These are phyloP conservation scores for Tricharina praecox DNA, from an alignment of 495 filamentous ascomycete genomes.

Conservation along the genomic window DNA sequence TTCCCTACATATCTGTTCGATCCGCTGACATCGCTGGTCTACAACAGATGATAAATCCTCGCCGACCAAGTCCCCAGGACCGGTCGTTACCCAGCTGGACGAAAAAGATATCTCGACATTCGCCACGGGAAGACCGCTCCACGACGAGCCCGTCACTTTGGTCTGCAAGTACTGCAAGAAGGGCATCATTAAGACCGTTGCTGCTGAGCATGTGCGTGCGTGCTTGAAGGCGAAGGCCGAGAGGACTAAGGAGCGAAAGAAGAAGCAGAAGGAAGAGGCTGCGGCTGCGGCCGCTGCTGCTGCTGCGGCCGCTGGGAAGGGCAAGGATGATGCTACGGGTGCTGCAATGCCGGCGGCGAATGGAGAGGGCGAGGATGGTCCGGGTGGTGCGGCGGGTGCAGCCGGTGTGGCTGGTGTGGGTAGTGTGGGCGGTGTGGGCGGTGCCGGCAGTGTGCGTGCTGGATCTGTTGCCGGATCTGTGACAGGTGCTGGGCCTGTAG, in stretches of 20 bases:
- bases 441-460: too few relatives aligned
- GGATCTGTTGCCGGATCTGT: too few relatives aligned
- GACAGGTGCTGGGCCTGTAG: too few relatives aligned
- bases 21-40: too few relatives aligned
- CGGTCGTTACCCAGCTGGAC: conserved; percentile 57
- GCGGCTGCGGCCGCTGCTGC: conserved; percentile 57
- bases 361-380: conserved; percentile 33
- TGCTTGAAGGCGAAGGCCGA: conserved; percentile 62
- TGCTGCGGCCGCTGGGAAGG: too few relatives aligned
- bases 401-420: conserved; percentile 11
- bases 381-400: conserved; percentile 16
- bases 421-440: background rate
- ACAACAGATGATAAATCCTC: conserved; percentile 1
- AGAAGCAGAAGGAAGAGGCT: conserved; percentile 55
- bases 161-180: conserved; percentile 75
- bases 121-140: conserved; percentile 52
- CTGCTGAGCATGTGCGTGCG: conserved; percentile 46
- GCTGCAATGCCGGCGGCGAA: conserved; percentile 38
- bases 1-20: too few relatives aligned
- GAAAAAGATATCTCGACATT: conserved; percentile 52
- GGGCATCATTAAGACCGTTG: conserved; percentile 42
- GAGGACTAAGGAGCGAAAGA: conserved; percentile 60
- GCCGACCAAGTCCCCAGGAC: conserved; percentile 7
- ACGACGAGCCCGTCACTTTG: conserved; percentile 48
- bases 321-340: conserved; percentile 31